Evolutionary conservation across 352 stramenopile genomes (phyloP).

Genomic region (Bremia lactucae): DNA sequence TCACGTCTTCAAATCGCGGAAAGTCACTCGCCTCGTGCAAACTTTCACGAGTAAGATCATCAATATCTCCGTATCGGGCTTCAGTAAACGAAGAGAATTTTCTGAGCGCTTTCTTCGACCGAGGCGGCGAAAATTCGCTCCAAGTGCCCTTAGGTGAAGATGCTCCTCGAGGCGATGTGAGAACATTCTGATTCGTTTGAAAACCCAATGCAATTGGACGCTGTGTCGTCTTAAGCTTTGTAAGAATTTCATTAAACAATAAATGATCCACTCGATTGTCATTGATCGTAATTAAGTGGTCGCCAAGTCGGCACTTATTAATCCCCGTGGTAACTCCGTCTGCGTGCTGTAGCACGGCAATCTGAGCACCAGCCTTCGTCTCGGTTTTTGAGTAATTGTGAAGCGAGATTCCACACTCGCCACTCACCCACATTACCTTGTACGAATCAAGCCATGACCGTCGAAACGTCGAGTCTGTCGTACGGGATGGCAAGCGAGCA

Average conservation of each 20-base stretch:
- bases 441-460: conserved; percentile 28
- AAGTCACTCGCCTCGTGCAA: conserved; percentile 15
- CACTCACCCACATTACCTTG: conserved; percentile 71
- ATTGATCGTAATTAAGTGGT: conserved; percentile 70
- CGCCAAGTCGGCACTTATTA: conserved; percentile 58
- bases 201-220: conserved; percentile 68
- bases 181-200: conserved; percentile 48
- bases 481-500: conserved; percentile 4
- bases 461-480: not conserved
- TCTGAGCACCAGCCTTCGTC: conserved; percentile 67
- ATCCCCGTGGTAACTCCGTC: conserved; percentile 72
- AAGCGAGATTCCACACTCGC: conserved; percentile 76
- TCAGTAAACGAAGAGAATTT: too few relatives aligned
- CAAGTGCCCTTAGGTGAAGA: conserved; percentile 5
- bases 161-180: conserved; percentile 42
- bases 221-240: conserved; percentile 61
- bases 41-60: conserved; percentile 16
- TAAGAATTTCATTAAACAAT: conserved; percentile 59
- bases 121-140: conserved; percentile 8
- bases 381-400: conserved; percentile 57
- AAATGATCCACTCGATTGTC: conserved; percentile 48
- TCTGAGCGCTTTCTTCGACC: conserved; percentile 6
- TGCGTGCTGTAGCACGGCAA: conserved; percentile 68
- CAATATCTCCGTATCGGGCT: too few relatives aligned
- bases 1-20: conserved; percentile 7